Conservation (phyloP, 768 basidiomycete species). For the Tubosaeta brunneosetosa region DNA sequence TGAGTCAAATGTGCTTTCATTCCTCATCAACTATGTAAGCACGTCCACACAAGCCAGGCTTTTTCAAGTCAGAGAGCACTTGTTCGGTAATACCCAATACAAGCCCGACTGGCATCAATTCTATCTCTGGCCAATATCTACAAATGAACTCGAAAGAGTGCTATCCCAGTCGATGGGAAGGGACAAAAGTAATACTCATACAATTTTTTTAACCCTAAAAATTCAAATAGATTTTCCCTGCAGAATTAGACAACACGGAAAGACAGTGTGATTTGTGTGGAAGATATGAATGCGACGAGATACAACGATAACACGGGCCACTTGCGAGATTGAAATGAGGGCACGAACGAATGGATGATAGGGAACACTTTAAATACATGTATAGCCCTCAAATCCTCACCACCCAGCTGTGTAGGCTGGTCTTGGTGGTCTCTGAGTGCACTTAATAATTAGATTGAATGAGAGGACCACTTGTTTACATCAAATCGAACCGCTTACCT, state of each 20-base stretch:
- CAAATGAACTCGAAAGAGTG: slow-evolving; percentile 3
- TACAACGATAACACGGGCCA: slow-evolving; percentile 1
- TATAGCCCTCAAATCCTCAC: neutral
- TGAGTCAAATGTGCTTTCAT: no score
- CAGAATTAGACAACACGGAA: neutral
- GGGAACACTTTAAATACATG: neutral
- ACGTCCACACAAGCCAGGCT: no score
- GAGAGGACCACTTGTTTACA: no score
- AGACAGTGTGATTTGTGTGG: neutral
- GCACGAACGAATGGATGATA: neutral
- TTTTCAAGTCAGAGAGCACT: neutral
- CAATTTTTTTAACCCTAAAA: neutral
- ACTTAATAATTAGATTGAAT: neutral
- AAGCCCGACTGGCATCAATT: neutral
- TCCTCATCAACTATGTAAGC: no score
- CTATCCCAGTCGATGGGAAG: neutral
- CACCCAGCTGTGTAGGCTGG: slow-evolving; percentile 10
- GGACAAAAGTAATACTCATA: neutral
- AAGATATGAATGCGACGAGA: neutral
- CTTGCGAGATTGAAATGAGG: neutral
- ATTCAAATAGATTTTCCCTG: neutral
- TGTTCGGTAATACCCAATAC: neutral
- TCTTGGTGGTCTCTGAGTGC: neutral
- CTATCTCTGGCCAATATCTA: neutral
- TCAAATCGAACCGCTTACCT: slow-evolving; percentile 1